phyloP scores from a whole-genome alignment of 805 yeast genomes.

The Yamadazyma endophytica region DNA sequence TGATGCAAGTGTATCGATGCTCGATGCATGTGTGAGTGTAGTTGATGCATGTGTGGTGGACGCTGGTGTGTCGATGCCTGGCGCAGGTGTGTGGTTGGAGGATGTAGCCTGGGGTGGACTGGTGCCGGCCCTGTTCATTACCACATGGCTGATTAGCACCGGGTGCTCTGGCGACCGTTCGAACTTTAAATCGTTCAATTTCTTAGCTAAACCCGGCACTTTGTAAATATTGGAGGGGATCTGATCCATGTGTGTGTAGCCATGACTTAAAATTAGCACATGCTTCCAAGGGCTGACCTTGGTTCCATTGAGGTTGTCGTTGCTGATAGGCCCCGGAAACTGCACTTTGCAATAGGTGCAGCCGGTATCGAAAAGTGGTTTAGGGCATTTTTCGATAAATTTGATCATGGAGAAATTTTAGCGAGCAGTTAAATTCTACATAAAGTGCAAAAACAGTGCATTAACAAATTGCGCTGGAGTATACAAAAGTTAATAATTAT shows the following conservation, averaged over 20 bases:
- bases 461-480: too few relatives aligned
- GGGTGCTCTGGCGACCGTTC: conserved; percentile 49
- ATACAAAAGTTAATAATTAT: too few relatives aligned
- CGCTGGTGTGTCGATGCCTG: too few relatives aligned
- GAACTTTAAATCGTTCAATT: too few relatives aligned
- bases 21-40: too few relatives aligned
- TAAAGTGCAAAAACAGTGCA: too few relatives aligned
- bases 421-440: too few relatives aligned
- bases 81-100: too few relatives aligned
- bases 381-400: conserved; percentile 41
- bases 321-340: conserved; percentile 21
- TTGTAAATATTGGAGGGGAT: conserved; percentile 53
- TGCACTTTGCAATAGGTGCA: conserved; percentile 50
- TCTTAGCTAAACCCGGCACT: conserved; percentile 25
- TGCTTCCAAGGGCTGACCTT: conserved; percentile 53
- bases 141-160: conserved; percentile 45
- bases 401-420: conserved; percentile 2
- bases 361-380: conserved; percentile 52
- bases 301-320: conserved; percentile 31
- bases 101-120: too few relatives aligned
- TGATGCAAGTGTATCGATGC: too few relatives aligned
- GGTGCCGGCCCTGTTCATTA: background rate
- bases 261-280: conserved; percentile 48
- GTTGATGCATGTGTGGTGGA: too few relatives aligned
- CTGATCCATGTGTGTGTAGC: conserved; percentile 24